A percentile compares a stretch with the other conserved stretches of the same genome.
Evolutionary conservation across 176 grass and related monocot species (phyloP).

Genomic region (Themeda triandra): DNA sequence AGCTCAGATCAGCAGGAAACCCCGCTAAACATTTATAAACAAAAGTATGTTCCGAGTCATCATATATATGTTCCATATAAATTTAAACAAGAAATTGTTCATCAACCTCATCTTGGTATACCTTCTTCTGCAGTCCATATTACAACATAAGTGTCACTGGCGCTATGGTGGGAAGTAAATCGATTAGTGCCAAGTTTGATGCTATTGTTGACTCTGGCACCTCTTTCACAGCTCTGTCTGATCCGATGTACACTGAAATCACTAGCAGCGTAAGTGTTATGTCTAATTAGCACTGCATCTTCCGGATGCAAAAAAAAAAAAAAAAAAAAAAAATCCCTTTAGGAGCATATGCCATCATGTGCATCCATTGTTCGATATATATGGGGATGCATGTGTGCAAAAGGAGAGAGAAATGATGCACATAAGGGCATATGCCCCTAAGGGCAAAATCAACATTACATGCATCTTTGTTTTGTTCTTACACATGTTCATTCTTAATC

Average conservation of each 20-base stretch:
- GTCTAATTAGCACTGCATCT: background rate
- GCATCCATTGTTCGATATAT: background rate
- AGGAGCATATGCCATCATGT: background rate
- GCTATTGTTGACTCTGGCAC: conserved; percentile 88
- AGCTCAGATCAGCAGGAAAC: conserved; percentile 83
- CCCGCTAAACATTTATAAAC: conserved; percentile 46
- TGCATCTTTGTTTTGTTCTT: conserved; percentile 19
- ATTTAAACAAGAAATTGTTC: background rate
- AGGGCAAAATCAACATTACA: background rate
- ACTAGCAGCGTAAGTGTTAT: conserved; percentile 61
- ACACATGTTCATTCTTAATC: conserved; percentile 16
- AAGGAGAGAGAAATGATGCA: background rate
- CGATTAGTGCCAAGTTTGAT: conserved; percentile 33
- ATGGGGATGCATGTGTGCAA: background rate
- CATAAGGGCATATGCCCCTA: background rate
- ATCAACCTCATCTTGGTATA: background rate
- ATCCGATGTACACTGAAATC: conserved; percentile 79
- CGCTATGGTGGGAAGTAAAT: conserved; percentile 42
- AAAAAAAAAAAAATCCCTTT: too few species aligned
- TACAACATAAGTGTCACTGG: conserved; percentile 80
- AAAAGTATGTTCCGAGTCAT: conserved; percentile 47
- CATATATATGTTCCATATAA: background rate
- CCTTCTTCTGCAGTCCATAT: conserved; percentile 46
- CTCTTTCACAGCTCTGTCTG: conserved; percentile 69
- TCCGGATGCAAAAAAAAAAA: background rate